A percentile compares a stretch with the other conserved stretches of the same genome.
phyloP scores from a whole-genome alignment of 2,329 filamentous ascomycete species.

The Xylaria sp. region DNA sequence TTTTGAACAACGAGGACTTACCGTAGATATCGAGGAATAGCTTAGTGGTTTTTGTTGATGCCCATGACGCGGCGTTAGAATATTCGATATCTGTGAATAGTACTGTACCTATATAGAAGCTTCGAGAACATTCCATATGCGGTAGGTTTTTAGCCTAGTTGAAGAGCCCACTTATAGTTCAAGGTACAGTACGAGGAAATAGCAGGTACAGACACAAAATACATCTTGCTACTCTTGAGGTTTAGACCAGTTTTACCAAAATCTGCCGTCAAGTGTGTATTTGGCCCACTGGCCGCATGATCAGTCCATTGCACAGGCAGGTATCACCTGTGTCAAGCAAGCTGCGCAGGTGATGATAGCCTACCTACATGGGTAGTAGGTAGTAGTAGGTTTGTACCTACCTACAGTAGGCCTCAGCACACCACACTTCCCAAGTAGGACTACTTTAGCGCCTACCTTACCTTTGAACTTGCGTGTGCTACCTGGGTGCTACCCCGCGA shows the following conservation, averaged over 20 bases:
- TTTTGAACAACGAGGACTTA: too few relatives aligned
- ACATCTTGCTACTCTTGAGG: not conserved
- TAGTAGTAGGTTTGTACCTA: too few relatives aligned
- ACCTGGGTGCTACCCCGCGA: constrained; percentile 36
- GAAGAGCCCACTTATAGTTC: not conserved
- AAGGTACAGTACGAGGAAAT: not conserved
- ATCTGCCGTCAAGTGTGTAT: not conserved
- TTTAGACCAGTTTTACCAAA: not conserved
- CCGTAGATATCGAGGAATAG: too few relatives aligned
- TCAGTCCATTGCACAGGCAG: not conserved
- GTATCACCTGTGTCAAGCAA: constrained; percentile 3
- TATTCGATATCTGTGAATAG: not conserved
- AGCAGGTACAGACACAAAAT: not conserved
- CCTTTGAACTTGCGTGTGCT: not conserved
- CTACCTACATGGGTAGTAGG: too few relatives aligned
- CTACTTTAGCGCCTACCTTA: not conserved
- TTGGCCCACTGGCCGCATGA: constrained; percentile 6
- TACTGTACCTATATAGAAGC: constrained; percentile 26
- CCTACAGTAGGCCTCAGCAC: too few relatives aligned
- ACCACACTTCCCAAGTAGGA: too few relatives aligned
- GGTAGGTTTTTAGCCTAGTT: not conserved
- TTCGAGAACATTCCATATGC: constrained; percentile 37
- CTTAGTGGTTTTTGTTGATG: not conserved
- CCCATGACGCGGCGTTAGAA: constrained; percentile 1
- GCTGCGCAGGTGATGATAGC: constrained; percentile 4